Evolutionary conservation across 257 asterid genomes (phyloP).

Genomic region (Misopates orontium): DNA sequence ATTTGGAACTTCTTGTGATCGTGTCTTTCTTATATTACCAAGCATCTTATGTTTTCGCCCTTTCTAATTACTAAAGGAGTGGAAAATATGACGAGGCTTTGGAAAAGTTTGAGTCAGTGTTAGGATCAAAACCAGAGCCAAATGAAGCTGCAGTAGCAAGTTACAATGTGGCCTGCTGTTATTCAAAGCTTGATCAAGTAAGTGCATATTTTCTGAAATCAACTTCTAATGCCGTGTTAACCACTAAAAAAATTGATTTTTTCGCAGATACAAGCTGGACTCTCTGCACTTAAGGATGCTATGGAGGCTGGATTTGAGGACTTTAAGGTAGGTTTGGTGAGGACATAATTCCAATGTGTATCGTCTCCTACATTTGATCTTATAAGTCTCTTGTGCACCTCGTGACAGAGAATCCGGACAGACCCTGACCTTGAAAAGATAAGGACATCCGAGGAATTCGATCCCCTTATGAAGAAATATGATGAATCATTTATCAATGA

Average conservation of each 20-base stretch:
- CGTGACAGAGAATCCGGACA: constrained; percentile 67
- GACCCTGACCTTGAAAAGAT: constrained; percentile 85
- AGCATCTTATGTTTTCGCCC: neutral
- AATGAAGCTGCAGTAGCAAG: constrained; percentile 77
- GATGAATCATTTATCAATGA: constrained; percentile 95
- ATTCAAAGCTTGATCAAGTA: constrained; percentile 90
- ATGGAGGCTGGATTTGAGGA: constrained; percentile 63
- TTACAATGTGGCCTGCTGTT: constrained; percentile 95
- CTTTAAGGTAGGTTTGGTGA: constrained; percentile 45
- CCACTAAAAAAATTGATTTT: neutral
- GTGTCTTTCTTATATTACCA: neutral
- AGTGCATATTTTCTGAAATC: neutral
- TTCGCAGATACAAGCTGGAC: constrained; percentile 79
- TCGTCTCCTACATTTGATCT: neutral
- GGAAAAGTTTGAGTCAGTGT: constrained; percentile 82
- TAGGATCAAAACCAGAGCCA: constrained; percentile 81
- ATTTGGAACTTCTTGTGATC: constrained; percentile 13
- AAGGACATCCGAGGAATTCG: constrained; percentile 66
- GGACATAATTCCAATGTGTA: neutral
- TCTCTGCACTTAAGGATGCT: constrained; percentile 73
- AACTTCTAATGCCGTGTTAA: neutral
- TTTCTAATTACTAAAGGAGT: constrained; percentile 41
- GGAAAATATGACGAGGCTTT: constrained; percentile 78
- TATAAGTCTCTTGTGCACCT: constrained; percentile 7
- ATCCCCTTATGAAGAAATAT: constrained; percentile 65